These are phyloP conservation scores for Nemania serpens DNA, from an alignment of 2,329 filamentous ascomycete species.

Conservation along the genomic window DNA sequence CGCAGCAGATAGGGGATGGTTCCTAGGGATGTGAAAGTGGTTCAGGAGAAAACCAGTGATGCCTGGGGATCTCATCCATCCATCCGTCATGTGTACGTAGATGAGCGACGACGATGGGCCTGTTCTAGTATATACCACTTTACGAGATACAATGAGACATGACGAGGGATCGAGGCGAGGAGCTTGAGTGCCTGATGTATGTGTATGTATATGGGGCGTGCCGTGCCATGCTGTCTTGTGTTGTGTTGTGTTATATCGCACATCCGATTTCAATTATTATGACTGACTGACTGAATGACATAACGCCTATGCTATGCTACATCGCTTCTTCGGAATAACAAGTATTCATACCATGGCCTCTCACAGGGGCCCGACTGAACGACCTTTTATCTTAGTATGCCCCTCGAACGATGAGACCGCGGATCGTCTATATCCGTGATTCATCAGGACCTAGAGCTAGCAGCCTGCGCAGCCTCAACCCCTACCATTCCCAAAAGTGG, in stretches of 20 bases:
- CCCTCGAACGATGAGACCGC: not conserved
- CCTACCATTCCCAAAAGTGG: too few species aligned
- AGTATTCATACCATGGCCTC: conserved; percentile 1
- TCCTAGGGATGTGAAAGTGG: not conserved
- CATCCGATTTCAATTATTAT: not conserved
- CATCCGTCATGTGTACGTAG: not conserved
- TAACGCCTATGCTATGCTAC: conserved; percentile 45
- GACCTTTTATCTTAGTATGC: too few species aligned
- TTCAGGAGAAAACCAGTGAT: not conserved
- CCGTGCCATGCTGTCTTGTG: not conserved
- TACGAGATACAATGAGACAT: conserved; percentile 20
- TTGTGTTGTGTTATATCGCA: not conserved
- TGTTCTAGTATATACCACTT: conserved; percentile 15
- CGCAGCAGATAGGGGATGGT: not conserved
- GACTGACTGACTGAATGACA: conserved; percentile 15
- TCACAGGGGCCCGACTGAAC: too few species aligned
- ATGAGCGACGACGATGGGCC: not conserved
- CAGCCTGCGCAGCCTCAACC: too few species aligned
- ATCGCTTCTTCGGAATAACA: conserved; percentile 8
- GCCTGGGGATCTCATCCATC: too few species aligned
- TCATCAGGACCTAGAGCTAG: too few species aligned
- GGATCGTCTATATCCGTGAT: not conserved
- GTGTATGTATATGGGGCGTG: not conserved
- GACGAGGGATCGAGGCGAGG: not conserved
- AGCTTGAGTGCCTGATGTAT: not conserved